phyloP scores from a whole-genome alignment of 768 basidiomycete species.

The Russula abietina region DNA sequence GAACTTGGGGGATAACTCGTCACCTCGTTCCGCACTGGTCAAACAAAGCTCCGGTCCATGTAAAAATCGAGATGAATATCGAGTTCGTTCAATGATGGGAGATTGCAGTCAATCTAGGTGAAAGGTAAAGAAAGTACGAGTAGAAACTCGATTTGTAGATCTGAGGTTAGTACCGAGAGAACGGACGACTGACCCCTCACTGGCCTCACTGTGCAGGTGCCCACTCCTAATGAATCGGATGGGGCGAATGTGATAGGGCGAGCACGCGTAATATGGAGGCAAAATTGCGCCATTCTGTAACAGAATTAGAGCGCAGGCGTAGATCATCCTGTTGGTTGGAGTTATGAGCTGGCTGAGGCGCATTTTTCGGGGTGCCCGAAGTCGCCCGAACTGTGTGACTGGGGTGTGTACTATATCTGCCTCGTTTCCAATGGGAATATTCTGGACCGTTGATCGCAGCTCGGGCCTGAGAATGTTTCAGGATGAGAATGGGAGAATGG shows the following conservation, averaged over 20 bases:
- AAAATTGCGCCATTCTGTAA: neutral
- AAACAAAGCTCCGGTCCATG: no score
- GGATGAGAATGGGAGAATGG: neutral
- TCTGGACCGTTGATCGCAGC: neutral
- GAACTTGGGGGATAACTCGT: neutral
- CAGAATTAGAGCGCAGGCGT: neutral
- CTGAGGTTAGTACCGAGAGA: neutral
- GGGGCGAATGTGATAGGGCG: neutral
- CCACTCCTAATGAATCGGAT: neutral
- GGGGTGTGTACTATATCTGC: no score
- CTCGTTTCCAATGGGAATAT: neutral
- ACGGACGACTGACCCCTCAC: neutral
- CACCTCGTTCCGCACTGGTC: neutral
- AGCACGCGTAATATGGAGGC: neutral
- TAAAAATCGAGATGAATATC: no score
- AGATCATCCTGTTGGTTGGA: no score
- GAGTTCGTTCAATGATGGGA: neutral
- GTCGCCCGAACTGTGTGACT: neutral
- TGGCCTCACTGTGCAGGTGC: neutral
- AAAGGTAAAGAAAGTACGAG: no score
- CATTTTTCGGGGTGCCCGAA: neutral
- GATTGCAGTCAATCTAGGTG: no score
- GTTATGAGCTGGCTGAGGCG: no score
- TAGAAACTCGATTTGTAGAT: neutral
- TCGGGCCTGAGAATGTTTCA: no score